Evolutionary conservation across 306 rosid species (phyloP), one percentile per base, ranked within the genome.

Genomic region (Boehmeria nivea): DNA sequence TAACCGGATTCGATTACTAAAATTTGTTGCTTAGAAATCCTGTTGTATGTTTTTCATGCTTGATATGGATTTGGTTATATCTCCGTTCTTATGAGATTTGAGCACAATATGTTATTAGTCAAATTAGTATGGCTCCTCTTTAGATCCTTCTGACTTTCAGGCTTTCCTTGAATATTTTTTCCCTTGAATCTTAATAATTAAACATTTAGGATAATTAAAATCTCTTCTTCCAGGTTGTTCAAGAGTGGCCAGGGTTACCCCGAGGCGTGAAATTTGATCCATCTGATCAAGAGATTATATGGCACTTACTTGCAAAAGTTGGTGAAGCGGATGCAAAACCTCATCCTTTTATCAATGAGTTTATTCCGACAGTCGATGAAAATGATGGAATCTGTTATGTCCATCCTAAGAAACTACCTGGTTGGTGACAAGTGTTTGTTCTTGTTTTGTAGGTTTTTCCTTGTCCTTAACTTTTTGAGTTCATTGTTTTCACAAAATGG

Each of bases 191-290:
- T 53, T 14, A 9, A 31, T 9, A n/a, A 28, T 27, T 53, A 31
- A 50, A 53, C 52, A 53, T 59, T 58, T 16, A 18, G 25, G 9
- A 27, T 21, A 22, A 67, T 57, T 50, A 42, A 43, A 26, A 23
- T 65, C 61, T 56, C 26, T 64, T 57, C 38, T 71, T 60, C 54
- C 74, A 88, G 96, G 88, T 88, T 57, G 60, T 72, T 49, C 84
- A 78, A 44, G 86, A 84, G 66, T 88, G 95, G 93, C 95, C 95
- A 16, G 97, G 97, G 65, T 69, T 89, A 46, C 97, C 97, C 12
- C 81, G 76, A 67, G 97, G 97, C 19, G 97, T 89, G 46, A 89
- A 89, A 65, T 89, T 89, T 75, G 89, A 85, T 73, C 97, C 97
- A 38, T 76, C 95, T 2, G 95, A 89, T 64, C 93, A 78, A 26